phyloP scores from a whole-genome alignment of 306 rosid species.

The Pterocarpus macrocarpus region DNA sequence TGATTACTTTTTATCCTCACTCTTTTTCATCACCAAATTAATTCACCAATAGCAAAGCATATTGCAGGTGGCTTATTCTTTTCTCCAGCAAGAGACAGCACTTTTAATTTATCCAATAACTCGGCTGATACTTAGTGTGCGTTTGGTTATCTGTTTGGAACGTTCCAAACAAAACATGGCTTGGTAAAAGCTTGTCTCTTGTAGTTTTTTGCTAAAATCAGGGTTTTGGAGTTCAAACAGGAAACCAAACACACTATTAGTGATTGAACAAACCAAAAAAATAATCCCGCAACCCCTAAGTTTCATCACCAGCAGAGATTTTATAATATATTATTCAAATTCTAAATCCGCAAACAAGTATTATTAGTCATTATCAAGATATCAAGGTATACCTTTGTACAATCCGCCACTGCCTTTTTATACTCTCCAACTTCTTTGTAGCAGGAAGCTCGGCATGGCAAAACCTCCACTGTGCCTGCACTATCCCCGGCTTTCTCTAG shows the following conservation, averaged over 20 bases:
- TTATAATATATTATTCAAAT: constrained; percentile 13
- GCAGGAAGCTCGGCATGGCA: constrained; percentile 96
- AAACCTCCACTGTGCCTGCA: constrained; percentile 64
- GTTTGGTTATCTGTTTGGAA: not conserved
- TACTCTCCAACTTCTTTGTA: constrained; percentile 99
- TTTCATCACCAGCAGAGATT: constrained; percentile 4
- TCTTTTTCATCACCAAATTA: not conserved
- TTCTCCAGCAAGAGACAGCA: constrained; percentile 11
- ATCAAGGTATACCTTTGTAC: constrained; percentile 77
- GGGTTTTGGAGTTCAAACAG: not conserved
- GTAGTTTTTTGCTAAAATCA: not conserved
- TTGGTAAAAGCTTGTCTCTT: not conserved
- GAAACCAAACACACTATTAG: not conserved
- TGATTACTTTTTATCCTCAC: constrained; percentile 4
- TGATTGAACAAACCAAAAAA: constrained; percentile 5
- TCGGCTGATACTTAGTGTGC: constrained; percentile 5
- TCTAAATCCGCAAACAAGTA: constrained; percentile 5
- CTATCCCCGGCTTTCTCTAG: constrained; percentile 79
- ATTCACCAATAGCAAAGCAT: constrained; percentile 17
- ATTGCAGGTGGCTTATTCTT: constrained; percentile 10
- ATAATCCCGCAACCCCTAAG: not conserved
- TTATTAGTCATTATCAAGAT: constrained; percentile 5
- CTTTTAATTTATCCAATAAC: constrained; percentile 27
- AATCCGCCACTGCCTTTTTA: constrained; percentile 97
- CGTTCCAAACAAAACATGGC: not conserved